Percentiles rank a stretch among this genome's conserved stretches.
Conservation (phyloP, 192 early-diverging fungal species). For the Linnemannia zychae region DNA sequence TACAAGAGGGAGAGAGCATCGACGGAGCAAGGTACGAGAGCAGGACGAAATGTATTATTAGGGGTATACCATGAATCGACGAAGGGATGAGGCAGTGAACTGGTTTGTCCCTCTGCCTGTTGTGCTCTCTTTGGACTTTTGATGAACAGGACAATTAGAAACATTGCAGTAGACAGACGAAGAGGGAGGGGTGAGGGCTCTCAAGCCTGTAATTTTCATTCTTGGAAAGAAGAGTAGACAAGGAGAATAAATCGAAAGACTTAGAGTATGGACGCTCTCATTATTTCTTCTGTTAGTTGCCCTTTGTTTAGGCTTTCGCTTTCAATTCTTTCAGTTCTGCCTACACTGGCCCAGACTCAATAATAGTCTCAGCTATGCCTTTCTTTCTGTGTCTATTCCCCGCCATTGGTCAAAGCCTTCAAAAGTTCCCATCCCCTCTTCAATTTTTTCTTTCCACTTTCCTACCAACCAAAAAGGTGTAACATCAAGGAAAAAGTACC, state of each 20-base stretch:
- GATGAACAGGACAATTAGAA: not conserved
- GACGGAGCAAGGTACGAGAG: not conserved
- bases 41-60: slow-evolving; percentile 8
- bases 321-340: not conserved
- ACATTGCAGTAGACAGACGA: not conserved
- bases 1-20: not conserved
- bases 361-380: not conserved
- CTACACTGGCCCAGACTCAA: not conserved
- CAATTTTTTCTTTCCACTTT: not conserved
- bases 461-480: not conserved
- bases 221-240: not conserved
- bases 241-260: slow-evolving; percentile 5
- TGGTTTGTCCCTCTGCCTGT: not conserved
- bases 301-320: not conserved
- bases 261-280: slow-evolving; percentile 2
- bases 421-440: slow-evolving; percentile 9
- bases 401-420: not conserved
- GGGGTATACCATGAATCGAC: not conserved
- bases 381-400: not conserved
- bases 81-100: not conserved
- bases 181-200: not conserved
- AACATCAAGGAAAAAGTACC: not conserved
- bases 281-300: not conserved
- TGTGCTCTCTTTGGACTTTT: slow-evolving; percentile 10
- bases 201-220: not conserved